Evolutionary conservation across 2,329 filamentous ascomycete species (phyloP), one percentile per base, ranked within the genome.

Genomic region (Aureobasidium musti): DNA sequence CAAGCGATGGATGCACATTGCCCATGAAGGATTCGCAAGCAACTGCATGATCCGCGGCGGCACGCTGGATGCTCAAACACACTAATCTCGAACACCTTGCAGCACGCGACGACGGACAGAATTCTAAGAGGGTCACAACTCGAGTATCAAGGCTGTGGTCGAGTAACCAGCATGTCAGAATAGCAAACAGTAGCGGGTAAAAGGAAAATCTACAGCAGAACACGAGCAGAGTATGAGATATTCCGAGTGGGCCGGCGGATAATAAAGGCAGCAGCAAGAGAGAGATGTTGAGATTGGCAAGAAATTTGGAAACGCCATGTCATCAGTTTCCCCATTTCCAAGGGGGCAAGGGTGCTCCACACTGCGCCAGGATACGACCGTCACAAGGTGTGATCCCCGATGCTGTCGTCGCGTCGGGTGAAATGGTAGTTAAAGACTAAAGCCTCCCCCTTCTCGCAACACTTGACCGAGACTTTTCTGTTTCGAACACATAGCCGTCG

Each of bases 31-130:
- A 57, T 57, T 41, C 53, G 53, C 53, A 57, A 57, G 53, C 53
- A 43, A 39, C 23, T 57, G 53, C 53, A 59, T 61, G 57, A 61
- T 61, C 57, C 57, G 57, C 57, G 57, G 57, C 56, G 39, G 56
- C 39, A 45, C 37, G 57, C 33, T 37, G 43, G 19, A 63, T 14
- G 59, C 59, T 52, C 59, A 63, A 63, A 63, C 59, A 47, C 33
- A 52, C 59, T 63, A 63, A 59, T 33, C 54, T 59, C 30, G 19
- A 49, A 30, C 37, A 57, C 54, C 13, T 6, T n/a, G 23, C 23
- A 28, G 23, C n/a, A 26, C 33, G 37, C 56, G 41, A 14, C 19
- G 39, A 47, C 53, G 41, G 33, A n/a, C 28, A 13, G 30, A 54
- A 39, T 14, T 17, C 17, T 39, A 14, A 39, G 35, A 39, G 13